Evolutionary conservation across 768 basidiomycete species (phyloP), one percentile per base, ranked within the genome.

Genomic region (Royoungia palumana): DNA sequence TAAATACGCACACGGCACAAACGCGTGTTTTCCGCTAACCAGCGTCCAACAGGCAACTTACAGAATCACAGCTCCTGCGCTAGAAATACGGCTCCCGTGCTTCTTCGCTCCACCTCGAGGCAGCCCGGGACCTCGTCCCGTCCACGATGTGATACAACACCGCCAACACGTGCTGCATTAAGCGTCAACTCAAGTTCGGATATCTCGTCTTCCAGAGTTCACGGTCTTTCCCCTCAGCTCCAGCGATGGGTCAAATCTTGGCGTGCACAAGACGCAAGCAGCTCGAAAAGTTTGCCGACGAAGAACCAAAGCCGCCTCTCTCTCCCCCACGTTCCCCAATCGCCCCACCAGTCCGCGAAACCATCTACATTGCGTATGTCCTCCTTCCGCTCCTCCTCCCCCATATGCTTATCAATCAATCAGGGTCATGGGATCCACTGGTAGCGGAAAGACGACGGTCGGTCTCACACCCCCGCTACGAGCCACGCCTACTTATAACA

Each of bases 381-480:
- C 10, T 37, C 35, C 11, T 36, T 16, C 24, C 34, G 8, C 16
- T 41, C 22, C n/a, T 21, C 35, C 25, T 34, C 49, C n/a, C 40
- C 17, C 39, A 34, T 12, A 0, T 55, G 35, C 65, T 65, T 65
- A 65, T 66, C 64, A 49, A 46, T 54, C 50, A 45, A 44, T 57
- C 54, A 66, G 64, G 13, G 61, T 66, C 49, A 67, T 67, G 66
- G 66, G 66, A n/a, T 56, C 61, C 32, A 67, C 66, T 44, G 66
- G 66, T 7, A 69, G 61, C n/a, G 66, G 66, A 24, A 67, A 67
- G 59, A 69, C 66, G 36, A 69, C 66, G 42, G 66, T 67, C 1
- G 7, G 63, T 63, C 50, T 40, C 36, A 42, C 21, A 7, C 19
- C 28, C 5, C 13, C 28, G 28, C n/a, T n/a, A 35, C 32, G 16